Evolutionary conservation across 192 early-diverging fungal species (phyloP).

Genomic region (Podila epicladia): DNA sequence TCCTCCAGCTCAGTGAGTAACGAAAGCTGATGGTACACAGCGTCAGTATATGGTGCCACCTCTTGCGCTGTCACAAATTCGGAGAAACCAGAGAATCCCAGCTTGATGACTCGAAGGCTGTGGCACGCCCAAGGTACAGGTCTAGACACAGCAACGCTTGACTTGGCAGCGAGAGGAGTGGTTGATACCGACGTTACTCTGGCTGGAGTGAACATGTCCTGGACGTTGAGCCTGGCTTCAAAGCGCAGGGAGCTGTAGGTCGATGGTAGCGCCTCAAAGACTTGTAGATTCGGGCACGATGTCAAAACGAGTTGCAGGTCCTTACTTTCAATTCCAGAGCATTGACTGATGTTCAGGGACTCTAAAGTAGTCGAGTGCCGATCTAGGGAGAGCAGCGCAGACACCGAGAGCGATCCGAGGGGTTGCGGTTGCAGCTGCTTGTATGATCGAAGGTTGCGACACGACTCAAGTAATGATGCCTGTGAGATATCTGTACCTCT

Average conservation of each 20-base stretch:
- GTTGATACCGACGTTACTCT: no score
- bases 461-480: constrained; percentile 5
- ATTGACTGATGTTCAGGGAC: constrained; percentile 5
- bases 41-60: neutral
- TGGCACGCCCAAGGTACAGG: constrained; percentile 10
- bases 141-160: neutral
- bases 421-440: neutral
- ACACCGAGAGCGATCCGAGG: neutral
- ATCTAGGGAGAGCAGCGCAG: neutral
- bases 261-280: neutral
- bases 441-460: neutral
- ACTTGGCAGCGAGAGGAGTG: no score
- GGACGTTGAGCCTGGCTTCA: constrained; percentile 11
- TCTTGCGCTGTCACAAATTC: neutral
- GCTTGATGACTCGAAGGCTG: constrained; percentile 7
- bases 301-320: constrained; percentile 16
- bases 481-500: neutral
- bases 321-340: constrained; percentile 8
- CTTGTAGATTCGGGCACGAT: constrained; percentile 23
- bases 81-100: constrained; percentile 32
- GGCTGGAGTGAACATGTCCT: constrained; percentile 6
- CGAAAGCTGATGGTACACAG: constrained; percentile 26
- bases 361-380: constrained; percentile 17
- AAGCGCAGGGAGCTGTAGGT: neutral
- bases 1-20: constrained; percentile 4